These are phyloP conservation scores for Ustilago hordei DNA, from an alignment of 1,284 basidiomycete species.

Conservation along the genomic window DNA sequence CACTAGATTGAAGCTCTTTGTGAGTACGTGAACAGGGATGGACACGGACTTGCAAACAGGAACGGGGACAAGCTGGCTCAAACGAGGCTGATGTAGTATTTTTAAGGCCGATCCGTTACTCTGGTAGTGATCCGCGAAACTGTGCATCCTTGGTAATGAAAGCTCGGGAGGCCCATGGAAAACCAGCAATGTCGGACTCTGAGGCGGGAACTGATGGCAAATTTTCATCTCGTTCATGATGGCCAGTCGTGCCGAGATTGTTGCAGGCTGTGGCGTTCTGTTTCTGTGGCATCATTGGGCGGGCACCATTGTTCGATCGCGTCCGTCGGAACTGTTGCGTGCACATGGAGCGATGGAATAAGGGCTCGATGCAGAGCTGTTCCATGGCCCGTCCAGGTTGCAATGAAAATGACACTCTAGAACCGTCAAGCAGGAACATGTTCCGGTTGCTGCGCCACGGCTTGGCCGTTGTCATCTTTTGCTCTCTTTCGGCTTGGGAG, in stretches of 20 bases:
- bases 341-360: not conserved
- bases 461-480: not conserved
- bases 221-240: not conserved
- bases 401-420: not conserved
- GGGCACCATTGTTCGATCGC: not conserved
- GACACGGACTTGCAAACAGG: not conserved
- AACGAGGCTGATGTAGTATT: not conserved
- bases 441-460: not conserved
- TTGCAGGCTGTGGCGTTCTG: not conserved
- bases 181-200: not conserved
- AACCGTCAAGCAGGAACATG: not conserved
- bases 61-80: not conserved
- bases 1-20: not conserved
- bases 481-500: not conserved
- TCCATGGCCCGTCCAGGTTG: not conserved
- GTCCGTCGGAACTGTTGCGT: not conserved
- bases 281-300: not conserved
- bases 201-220: not conserved
- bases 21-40: not conserved
- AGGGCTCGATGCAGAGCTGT: not conserved
- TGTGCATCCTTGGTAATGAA: not conserved
- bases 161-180: not conserved
- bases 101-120: not conserved
- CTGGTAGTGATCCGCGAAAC: not conserved
- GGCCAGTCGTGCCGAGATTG: not conserved